These are phyloP conservation scores for Claviceps purpurea DNA, from an alignment of 2,329 filamentous ascomycete species.

Conservation along the genomic window DNA sequence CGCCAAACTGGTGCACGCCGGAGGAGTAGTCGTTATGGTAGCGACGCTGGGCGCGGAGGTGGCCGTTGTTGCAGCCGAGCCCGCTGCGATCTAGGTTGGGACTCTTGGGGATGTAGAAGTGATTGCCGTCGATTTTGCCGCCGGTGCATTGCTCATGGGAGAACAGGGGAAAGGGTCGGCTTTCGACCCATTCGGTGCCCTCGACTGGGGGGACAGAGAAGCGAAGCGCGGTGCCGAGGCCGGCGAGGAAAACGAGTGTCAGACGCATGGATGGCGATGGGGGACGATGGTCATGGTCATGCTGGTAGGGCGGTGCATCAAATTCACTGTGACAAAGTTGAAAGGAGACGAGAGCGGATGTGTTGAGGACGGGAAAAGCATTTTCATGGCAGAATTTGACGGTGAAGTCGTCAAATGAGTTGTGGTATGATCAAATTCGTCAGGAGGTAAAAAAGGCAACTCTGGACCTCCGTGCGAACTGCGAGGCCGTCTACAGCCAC, in stretches of 20 bases:
- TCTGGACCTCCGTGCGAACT: too few relatives aligned
- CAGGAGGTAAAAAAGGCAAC: too few relatives aligned
- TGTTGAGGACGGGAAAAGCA: too few relatives aligned
- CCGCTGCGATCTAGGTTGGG: conserved; percentile 10
- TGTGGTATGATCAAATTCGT: too few relatives aligned
- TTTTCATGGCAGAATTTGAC: too few relatives aligned
- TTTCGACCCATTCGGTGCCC: background rate
- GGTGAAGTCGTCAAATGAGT: too few relatives aligned
- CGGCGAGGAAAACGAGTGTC: background rate
- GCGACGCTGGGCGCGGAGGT: conserved; percentile 11
- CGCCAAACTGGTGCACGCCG: conserved; percentile 12
- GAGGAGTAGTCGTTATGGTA: conserved; percentile 11
- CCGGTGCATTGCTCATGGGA: conserved; percentile 9
- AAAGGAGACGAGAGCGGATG: too few relatives aligned
- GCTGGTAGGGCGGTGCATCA: too few relatives aligned
- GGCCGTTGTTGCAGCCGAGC: conserved; percentile 11
- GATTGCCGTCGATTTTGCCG: conserved; percentile 9
- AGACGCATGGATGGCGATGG: background rate
- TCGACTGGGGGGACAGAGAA: background rate
- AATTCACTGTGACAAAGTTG: too few relatives aligned
- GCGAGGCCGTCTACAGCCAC: too few relatives aligned
- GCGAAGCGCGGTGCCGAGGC: background rate
- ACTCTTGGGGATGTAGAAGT: conserved; percentile 8
- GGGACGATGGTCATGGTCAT: background rate
- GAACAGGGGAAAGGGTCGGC: background rate